These are phyloP conservation scores for Mycosphaerella sp. DNA, from an alignment of 2,329 filamentous ascomycete genomes.

Conservation along the genomic window DNA sequence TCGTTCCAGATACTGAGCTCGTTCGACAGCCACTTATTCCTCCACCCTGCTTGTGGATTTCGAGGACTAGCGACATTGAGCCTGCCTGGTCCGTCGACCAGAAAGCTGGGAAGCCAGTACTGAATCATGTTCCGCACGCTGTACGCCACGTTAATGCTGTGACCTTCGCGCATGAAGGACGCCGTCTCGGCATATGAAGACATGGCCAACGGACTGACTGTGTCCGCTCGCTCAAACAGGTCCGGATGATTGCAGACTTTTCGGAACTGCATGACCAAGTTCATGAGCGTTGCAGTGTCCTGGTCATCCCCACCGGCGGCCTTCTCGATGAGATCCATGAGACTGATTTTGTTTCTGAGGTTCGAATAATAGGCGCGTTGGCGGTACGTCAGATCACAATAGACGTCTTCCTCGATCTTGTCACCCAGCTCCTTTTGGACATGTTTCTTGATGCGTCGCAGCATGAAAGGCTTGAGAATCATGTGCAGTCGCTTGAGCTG, in stretches of 20 bases:
- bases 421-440: constrained; percentile 98
- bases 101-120: constrained; percentile 70
- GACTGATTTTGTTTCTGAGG: constrained; percentile 92
- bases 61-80: constrained; percentile 65
- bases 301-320: constrained; percentile 88
- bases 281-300: constrained; percentile 95
- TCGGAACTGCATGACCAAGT: constrained; percentile 98
- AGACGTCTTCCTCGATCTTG: constrained; percentile 95
- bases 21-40: constrained; percentile 66
- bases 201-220: constrained; percentile 74
- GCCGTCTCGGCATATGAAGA: constrained; percentile 91
- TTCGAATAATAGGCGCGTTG: constrained; percentile 91
- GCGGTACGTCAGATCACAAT: constrained; percentile 93
- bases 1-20: constrained; percentile 88
- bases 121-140: constrained; percentile 82
- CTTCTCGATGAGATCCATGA: constrained; percentile 98
- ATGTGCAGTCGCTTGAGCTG: constrained; percentile 95
- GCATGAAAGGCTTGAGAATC: constrained; percentile 99
- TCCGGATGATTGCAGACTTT: constrained; percentile 99
- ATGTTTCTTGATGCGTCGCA: constrained; percentile 98
- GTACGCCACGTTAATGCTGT: constrained; percentile 71
- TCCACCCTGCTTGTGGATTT: constrained; percentile 73
- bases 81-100: constrained; percentile 76
- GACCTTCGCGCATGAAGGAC: constrained; percentile 86
- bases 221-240: constrained; percentile 90